phyloP scores from a whole-genome alignment of 2,329 filamentous ascomycete species.

The Fusarium sp. region DNA sequence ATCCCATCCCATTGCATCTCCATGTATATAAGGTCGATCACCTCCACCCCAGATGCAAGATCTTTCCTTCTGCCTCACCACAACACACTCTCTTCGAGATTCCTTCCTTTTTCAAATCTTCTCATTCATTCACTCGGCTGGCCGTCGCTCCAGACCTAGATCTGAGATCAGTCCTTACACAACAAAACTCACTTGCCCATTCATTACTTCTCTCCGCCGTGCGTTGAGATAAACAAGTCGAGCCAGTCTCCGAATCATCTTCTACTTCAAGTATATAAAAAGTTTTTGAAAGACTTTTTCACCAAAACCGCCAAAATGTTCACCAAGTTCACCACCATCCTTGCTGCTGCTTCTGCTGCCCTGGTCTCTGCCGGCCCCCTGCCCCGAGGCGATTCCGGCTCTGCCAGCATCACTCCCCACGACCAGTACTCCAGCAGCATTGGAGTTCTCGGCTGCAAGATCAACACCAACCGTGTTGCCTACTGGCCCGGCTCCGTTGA shows the following conservation, averaged over 20 bases:
- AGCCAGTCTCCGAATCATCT: constrained; percentile 46
- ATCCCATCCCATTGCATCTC: not conserved
- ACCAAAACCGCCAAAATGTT: constrained; percentile 48
- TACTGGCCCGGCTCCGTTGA: constrained; percentile 70
- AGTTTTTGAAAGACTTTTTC: constrained; percentile 29
- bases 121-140: constrained; percentile 48
- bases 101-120: constrained; percentile 38
- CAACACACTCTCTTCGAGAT: constrained; percentile 43
- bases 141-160: constrained; percentile 47
- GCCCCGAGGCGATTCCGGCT: constrained; percentile 48
- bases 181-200: constrained; percentile 39
- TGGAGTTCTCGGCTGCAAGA: constrained; percentile 72
- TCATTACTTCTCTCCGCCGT: constrained; percentile 48
- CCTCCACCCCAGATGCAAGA: constrained; percentile 33
- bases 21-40: constrained; percentile 44
- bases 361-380: constrained; percentile 50
- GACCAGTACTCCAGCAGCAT: constrained; percentile 69
- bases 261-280: constrained; percentile 36
- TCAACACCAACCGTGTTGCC: constrained; percentile 72
- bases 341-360: constrained; percentile 51
- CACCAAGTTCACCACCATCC: constrained; percentile 50
- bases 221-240: constrained; percentile 49
- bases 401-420: constrained; percentile 66
- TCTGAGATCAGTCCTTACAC: constrained; percentile 50
- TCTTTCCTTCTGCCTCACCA: constrained; percentile 19